Base-by-base conservation (phyloP, 106 monocot species). In the Acanthochlamys bracteata region DNA sequence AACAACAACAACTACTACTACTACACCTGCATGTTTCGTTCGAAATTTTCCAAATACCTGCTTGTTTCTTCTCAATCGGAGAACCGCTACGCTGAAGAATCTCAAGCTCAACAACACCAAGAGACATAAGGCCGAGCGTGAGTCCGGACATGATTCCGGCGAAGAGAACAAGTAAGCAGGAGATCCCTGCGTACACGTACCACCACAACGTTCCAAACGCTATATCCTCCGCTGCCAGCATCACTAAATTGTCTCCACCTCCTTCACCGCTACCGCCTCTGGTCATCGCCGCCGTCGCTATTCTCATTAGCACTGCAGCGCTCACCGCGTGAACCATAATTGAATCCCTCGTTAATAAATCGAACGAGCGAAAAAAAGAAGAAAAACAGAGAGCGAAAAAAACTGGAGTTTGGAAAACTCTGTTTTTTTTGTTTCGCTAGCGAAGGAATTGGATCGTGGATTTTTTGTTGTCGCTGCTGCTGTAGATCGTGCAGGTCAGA, bases 101-200 rank as follows among this genome's bases (percentile, higher is more conserved):
- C 88, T 98, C 96, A 66, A 98, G 83, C 65, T 98, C 96, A 59
- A 98, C 96, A 57, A 98, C 80, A 26, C 91, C 96, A 24, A 98
- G 83, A 11, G 96, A 91, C 96, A 98, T 98, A 57, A 98, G 71
- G 7, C 96, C 96, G 0, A 98, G 81, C 6, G 96, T 98, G 41
- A 98, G 80, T 19, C 96, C 96, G 22, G 96, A 98, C 96, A 98
- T 98, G 66, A 98, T 85, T 41, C 96, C 96, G 0, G 96, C 96
- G 67, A 98, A 98, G 23, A 98, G 80, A 57, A 98, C 96, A 25
- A 98, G 80, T 0, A 98, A 9, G 74, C 88, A 91, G 13, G 91
- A 98, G 13, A 85, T 73, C 26, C 96, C 96, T 16, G 88, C 91
- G 68, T 88, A 72, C n/a, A 69, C 20, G 41, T 25, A 85, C 88